Conservation (phyloP, 1,284 basidiomycete species). For the Leccinum pallidistipes region DNA sequence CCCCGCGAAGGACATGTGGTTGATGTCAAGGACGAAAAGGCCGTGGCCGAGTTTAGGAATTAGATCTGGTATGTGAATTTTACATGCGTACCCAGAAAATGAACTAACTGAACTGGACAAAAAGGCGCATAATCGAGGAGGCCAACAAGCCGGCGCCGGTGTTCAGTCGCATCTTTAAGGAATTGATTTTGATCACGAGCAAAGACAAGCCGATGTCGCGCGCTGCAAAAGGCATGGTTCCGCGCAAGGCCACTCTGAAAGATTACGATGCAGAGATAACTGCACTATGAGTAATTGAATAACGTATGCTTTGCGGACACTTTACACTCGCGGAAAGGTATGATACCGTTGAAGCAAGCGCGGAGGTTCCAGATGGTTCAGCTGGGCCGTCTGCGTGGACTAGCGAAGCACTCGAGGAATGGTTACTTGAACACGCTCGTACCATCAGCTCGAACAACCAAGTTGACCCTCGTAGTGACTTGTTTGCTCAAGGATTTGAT, state of each 20-base stretch:
- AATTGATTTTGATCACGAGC: conserved; percentile 8
- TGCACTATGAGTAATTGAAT: conserved; percentile 21
- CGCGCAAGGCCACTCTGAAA: conserved; percentile 22
- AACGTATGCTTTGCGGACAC: neutral
- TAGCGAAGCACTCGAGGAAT: conserved; percentile 22
- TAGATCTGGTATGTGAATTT: conserved; percentile 36
- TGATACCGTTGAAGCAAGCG: conserved; percentile 27
- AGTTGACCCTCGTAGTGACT: conserved; percentile 22
- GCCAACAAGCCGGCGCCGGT: conserved; percentile 29
- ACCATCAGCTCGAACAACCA: conserved; percentile 20
- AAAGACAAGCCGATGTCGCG: conserved; percentile 11
- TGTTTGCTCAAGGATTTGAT: conserved; percentile 35
- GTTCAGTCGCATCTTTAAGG: conserved; percentile 28
- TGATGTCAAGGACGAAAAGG: conserved; percentile 28
- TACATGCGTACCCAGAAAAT: neutral
- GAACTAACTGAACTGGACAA: neutral
- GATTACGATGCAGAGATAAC: conserved; percentile 29
- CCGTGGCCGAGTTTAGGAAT: conserved; percentile 32
- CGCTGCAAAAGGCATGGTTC: conserved; percentile 29
- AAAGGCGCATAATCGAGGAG: conserved; percentile 28
- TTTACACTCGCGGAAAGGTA: conserved; percentile 22
- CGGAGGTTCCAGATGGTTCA: conserved; percentile 6
- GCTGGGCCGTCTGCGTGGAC: conserved; percentile 22
- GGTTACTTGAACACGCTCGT: conserved; percentile 28
- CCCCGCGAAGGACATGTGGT: conserved; percentile 25